A percentile compares a stretch with the other conserved stretches of the same genome.
Conservation (phyloP, 768 basidiomycete species). For the Leucogyrophana mollusca region DNA sequence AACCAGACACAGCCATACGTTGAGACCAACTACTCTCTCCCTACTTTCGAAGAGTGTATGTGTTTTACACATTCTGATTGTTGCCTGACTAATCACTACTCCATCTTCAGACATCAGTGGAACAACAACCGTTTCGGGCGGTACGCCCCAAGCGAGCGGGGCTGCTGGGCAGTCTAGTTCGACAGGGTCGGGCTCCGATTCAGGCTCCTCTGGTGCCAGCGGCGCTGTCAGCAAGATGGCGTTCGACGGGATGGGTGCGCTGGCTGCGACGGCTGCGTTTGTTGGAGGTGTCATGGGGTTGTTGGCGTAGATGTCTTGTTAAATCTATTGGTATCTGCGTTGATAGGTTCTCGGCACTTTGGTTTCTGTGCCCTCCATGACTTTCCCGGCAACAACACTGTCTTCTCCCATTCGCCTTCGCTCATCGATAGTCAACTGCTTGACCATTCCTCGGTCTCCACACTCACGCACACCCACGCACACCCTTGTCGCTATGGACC, state of each 20-base stretch:
- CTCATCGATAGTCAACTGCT: too few species aligned
- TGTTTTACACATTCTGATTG: conserved; percentile 11
- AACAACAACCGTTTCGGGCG: conserved; percentile 17
- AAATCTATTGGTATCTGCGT: background rate
- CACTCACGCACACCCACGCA: too few species aligned
- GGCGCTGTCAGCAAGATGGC: conserved; percentile 4
- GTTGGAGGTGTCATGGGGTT: conserved; percentile 14
- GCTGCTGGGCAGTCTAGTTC: conserved; percentile 6
- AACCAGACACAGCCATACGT: conserved; percentile 54
- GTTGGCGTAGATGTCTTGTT: conserved; percentile 12
- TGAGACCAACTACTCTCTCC: conserved; percentile 42
- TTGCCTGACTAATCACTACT: background rate
- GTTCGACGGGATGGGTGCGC: conserved; percentile 5
- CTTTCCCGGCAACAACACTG: too few species aligned
- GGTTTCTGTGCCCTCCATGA: too few species aligned
- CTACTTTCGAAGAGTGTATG: conserved; percentile 49
- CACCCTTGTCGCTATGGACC: too few species aligned
- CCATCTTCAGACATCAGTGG: conserved; percentile 19
- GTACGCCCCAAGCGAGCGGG: conserved; percentile 1
- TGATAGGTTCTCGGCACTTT: too few species aligned
- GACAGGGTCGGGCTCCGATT: conserved; percentile 2
- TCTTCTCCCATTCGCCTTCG: too few species aligned
- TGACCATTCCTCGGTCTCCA: too few species aligned
- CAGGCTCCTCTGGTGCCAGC: background rate
- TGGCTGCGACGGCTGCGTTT: conserved; percentile 15